These are phyloP conservation scores for Microbotryum violaceum DNA, from an alignment of 1,284 basidiomycete genomes.

Conservation along the genomic window DNA sequence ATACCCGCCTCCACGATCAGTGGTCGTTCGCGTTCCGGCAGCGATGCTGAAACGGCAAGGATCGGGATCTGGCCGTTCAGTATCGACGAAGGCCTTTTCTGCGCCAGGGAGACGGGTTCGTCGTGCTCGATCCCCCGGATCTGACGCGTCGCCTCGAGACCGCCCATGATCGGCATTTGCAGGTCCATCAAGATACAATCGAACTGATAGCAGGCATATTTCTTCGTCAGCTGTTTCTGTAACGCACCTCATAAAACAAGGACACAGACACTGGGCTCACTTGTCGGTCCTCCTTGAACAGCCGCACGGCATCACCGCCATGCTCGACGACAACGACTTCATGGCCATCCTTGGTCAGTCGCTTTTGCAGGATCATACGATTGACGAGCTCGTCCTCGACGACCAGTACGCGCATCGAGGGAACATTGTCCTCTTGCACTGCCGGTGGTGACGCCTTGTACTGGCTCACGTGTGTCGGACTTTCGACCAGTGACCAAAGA, in stretches of 20 bases:
- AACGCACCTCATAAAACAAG: constrained; percentile 6
- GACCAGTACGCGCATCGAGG: constrained; percentile 54
- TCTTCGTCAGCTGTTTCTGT: background rate
- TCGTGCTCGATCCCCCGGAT: constrained; percentile 33
- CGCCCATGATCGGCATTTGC: background rate
- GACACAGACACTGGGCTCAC: constrained; percentile 12
- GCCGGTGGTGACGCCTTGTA: constrained; percentile 5
- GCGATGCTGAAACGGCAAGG: constrained; percentile 40
- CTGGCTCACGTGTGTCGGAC: constrained; percentile 19
- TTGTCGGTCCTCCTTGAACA: constrained; percentile 27
- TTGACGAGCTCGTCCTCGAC: constrained; percentile 53
- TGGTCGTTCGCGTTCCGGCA: constrained; percentile 28
- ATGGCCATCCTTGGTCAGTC: constrained; percentile 36
- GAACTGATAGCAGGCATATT: background rate
- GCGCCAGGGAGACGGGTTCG: background rate
- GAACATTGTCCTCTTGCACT: constrained; percentile 1
- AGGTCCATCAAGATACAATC: background rate
- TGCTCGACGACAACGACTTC: constrained; percentile 35
- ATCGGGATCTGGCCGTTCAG: constrained; percentile 41
- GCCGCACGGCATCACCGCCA: constrained; percentile 34
- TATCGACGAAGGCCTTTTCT: constrained; percentile 12
- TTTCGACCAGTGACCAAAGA: background rate
- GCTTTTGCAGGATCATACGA: constrained; percentile 35
- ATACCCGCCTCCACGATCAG: constrained; percentile 30
- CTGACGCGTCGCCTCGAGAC: constrained; percentile 23